Base-by-base conservation (phyloP, 257 asterid genomes). In the Cordia subcordata region DNA sequence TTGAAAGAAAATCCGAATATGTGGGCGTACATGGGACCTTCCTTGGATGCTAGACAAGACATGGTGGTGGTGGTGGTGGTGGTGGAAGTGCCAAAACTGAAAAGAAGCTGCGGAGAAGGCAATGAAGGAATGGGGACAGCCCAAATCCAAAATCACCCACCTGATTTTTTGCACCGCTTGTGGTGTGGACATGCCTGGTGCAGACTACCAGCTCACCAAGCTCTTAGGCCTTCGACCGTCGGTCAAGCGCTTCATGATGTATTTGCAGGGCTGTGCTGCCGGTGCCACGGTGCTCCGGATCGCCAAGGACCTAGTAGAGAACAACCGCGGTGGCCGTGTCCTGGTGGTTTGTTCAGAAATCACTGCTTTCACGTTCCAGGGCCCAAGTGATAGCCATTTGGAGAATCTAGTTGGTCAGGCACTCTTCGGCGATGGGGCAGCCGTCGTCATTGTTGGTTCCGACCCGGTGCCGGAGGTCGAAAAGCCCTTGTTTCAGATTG, bases 171-270 rank as follows among this genome's bases (percentile, higher is more conserved):
- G 52, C 13, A 54, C 72, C 62, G 27, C 67, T 1, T 53, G 38
- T 37, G 49, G 67, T 9, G 63, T 68, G 56, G 61, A 59, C 53
- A 33, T 67, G 47, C 72, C 72, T 19, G 72, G 72, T 8, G 62
- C 72, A 0, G 72, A 67, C 37, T 67, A 51, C 6, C 35, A 27
- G 35, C 35, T 27, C 6, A 27, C 35, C 35, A 27, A 27, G 6
- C 35, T 27, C 35, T 50, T 67, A 35, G 67, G 52, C 58, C 67
- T 67, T 38, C 13, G 27, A 0, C 62, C 13, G 27, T 22, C 67
- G 8, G 50, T 67, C 0, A 67, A 67, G 6, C 49, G 67, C 17
- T 40, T 16, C 16, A 60, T 67, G 72, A 53, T 67, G 62, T 67
- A 67, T 50, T 66, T 59, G 19, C 67, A 67, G 39, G 66, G 72